Percentiles rank a stretch among this genome's conserved stretches.
Evolutionary conservation across 805 yeast genomes (phyloP).

Genomic region (Candida tibetensis): DNA sequence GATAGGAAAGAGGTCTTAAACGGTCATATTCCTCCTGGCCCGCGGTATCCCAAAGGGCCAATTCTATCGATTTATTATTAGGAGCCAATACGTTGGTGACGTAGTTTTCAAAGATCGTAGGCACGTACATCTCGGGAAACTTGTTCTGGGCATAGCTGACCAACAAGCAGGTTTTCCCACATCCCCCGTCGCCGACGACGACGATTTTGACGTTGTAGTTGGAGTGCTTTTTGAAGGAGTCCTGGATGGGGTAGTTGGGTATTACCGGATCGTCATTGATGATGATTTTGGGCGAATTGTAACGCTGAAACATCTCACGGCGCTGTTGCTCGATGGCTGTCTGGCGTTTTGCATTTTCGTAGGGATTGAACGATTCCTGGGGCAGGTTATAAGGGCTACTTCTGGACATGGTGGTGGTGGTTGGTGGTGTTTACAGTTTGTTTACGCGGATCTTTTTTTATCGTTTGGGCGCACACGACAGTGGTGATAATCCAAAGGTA

Average conservation of each 20-base stretch:
- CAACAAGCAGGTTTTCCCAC: slow-evolving; percentile 83
- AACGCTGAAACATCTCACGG: slow-evolving; percentile 20
- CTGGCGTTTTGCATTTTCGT: slow-evolving; percentile 24
- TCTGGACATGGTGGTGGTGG: slow-evolving; percentile 3
- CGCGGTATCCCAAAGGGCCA: slow-evolving; percentile 87
- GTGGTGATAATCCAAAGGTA: neutral
- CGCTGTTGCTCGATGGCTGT: slow-evolving; percentile 19
- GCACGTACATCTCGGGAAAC: slow-evolving; percentile 73
- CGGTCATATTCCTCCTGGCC: slow-evolving; percentile 87
- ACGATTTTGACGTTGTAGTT: slow-evolving; percentile 54
- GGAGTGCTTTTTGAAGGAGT: slow-evolving; percentile 16
- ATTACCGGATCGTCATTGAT: slow-evolving; percentile 37
- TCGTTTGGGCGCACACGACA: neutral
- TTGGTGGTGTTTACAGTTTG: neutral
- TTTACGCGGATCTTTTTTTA: neutral
- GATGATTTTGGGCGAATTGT: slow-evolving; percentile 25
- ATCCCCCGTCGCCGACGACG: slow-evolving; percentile 86
- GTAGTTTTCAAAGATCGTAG: slow-evolving; percentile 81
- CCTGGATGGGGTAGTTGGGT: slow-evolving; percentile 33
- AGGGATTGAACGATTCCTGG: slow-evolving; percentile 20
- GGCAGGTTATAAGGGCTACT: neutral
- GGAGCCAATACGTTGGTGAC: slow-evolving; percentile 60
- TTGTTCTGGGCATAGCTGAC: slow-evolving; percentile 64
- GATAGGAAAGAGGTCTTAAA: slow-evolving; percentile 72
- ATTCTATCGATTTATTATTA: slow-evolving; percentile 77